Percentiles rank a stretch among this genome's conserved stretches.
Conservation (phyloP, 331 rosid species). For the Prunus yedoensis region DNA sequence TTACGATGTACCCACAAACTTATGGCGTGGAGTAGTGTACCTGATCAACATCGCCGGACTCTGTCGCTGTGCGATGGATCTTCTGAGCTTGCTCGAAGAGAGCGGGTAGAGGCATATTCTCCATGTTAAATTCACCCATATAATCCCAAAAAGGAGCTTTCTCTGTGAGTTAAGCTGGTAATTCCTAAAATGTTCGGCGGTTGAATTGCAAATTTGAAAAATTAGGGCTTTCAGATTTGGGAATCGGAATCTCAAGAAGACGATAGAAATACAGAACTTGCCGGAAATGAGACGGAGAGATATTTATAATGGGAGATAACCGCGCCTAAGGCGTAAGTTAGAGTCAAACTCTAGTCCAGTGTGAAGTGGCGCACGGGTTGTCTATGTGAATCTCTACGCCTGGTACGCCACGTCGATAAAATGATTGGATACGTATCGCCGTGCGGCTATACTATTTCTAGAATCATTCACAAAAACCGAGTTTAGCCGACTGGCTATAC, state of each 20-base stretch:
- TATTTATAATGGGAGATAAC: neutral
- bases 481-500: too few relatives aligned
- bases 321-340: neutral
- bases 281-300: too few relatives aligned
- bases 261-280: neutral
- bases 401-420: neutral
- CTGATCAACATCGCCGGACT: constrained; percentile 58
- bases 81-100: constrained; percentile 77
- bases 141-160: neutral
- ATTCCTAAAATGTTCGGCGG: neutral
- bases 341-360: neutral
- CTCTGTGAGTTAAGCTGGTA: neutral
- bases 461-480: too few relatives aligned
- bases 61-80: constrained; percentile 63
- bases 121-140: constrained; percentile 49
- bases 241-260: neutral
- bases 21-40: constrained; percentile 24
- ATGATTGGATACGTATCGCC: too few relatives aligned
- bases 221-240: neutral
- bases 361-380: neutral
- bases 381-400: neutral
- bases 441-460: too few relatives aligned
- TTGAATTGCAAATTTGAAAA: neutral
- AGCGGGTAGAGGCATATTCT: constrained; percentile 67
- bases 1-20: neutral